Evolutionary conservation across 768 basidiomycete species (phyloP).

Genomic region (Trametes sanguinea): DNA sequence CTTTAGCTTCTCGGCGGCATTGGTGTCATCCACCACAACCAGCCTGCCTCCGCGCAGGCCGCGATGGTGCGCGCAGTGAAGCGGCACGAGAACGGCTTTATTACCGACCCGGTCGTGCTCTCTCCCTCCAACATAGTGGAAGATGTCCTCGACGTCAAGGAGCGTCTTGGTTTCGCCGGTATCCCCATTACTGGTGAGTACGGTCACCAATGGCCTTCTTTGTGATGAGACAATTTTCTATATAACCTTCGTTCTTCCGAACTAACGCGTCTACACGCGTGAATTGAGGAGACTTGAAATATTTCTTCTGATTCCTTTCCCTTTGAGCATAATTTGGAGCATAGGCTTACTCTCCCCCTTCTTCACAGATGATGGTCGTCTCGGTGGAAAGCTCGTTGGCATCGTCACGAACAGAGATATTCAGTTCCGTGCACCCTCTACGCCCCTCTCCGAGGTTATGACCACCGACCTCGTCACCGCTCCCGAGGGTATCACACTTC

Average conservation of each 20-base stretch:
- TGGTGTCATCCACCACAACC: slow-evolving; percentile 98
- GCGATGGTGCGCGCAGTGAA: slow-evolving; percentile 98
- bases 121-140: slow-evolving; percentile 76
- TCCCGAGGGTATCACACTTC: slow-evolving; percentile 82
- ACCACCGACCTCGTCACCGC: slow-evolving; percentile 87
- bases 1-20: slow-evolving; percentile 87
- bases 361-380: slow-evolving; percentile 70
- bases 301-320: slow-evolving; percentile 37
- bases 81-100: slow-evolving; percentile 98
- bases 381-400: slow-evolving; percentile 92
- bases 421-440: slow-evolving; percentile 77
- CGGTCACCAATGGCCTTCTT: slow-evolving; percentile 4
- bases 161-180: slow-evolving; percentile 89
- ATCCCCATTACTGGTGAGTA: slow-evolving; percentile 94
- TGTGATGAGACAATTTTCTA: slow-evolving; percentile 21
- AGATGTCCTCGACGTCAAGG: slow-evolving; percentile 93
- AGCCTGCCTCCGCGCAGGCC: slow-evolving; percentile 80
- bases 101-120: slow-evolving; percentile 90
- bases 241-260: slow-evolving; percentile 92
- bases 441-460: slow-evolving; percentile 83
- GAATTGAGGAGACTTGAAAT: slow-evolving; percentile 62
- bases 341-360: slow-evolving; percentile 13
- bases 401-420: slow-evolving; percentile 97
- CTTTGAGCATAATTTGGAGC: slow-evolving; percentile 4
- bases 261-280: slow-evolving; percentile 67